Evolutionary conservation across 2,329 filamentous ascomycete species (phyloP).

Genomic region (Neofusicoccum cordaticola): DNA sequence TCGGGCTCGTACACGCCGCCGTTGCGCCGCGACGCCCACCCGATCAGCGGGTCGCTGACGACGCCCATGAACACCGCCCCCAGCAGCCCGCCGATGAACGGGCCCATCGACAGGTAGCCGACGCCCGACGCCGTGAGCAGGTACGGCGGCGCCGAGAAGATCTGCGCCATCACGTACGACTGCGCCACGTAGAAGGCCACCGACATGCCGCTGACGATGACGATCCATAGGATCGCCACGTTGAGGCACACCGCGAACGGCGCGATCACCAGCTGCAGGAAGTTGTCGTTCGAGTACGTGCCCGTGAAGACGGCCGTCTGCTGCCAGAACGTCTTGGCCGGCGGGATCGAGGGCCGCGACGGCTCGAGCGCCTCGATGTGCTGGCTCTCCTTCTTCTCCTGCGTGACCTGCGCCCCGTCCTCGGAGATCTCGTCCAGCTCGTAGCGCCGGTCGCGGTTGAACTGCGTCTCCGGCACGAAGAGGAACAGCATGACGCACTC

Average conservation of each 20-base stretch:
- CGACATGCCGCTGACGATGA: slow-evolving; percentile 45
- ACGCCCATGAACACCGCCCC: slow-evolving; percentile 42
- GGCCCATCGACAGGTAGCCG: slow-evolving; percentile 42
- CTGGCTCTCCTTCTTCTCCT: neutral
- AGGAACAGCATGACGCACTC: slow-evolving; percentile 46
- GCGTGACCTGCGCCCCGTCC: slow-evolving; percentile 4
- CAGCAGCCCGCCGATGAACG: slow-evolving; percentile 33
- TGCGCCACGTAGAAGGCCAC: slow-evolving; percentile 45
- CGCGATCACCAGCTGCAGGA: slow-evolving; percentile 39
- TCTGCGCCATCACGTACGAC: slow-evolving; percentile 44
- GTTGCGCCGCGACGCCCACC: slow-evolving; percentile 25
- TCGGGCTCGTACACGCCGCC: slow-evolving; percentile 28
- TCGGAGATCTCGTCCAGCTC: slow-evolving; percentile 12
- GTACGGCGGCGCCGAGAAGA: slow-evolving; percentile 37
- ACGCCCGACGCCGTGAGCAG: slow-evolving; percentile 45
- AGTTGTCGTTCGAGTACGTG: slow-evolving; percentile 36
- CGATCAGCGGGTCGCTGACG: slow-evolving; percentile 24
- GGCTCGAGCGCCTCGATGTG: neutral
- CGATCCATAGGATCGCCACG: slow-evolving; percentile 51
- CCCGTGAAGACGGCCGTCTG: slow-evolving; percentile 40
- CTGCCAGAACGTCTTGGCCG: slow-evolving; percentile 37
- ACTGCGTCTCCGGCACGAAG: slow-evolving; percentile 53
- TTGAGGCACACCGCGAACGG: slow-evolving; percentile 53
- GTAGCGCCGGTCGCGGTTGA: slow-evolving; percentile 38
- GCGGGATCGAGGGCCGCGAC: neutral